Base-by-base conservation (phyloP, 495 filamentous ascomycete genomes). In the Aspergillus avenaceus region DNA sequence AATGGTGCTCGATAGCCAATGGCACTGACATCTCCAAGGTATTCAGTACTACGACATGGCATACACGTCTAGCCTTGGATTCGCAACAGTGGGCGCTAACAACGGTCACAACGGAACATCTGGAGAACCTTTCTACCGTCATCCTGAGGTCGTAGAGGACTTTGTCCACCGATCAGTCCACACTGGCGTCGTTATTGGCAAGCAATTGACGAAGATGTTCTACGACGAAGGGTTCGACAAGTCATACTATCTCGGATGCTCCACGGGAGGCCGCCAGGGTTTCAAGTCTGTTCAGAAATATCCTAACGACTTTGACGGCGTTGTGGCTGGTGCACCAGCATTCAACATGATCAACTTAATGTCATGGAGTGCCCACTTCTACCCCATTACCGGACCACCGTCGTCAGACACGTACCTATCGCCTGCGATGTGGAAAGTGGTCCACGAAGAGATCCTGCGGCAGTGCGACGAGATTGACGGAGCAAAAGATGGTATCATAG, bases 401-500 rank as follows among this genome's bases (percentile, higher is more conserved):
- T 59, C 64, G 8, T 73, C 74, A 5, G 59, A 71, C 0, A 76
- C 72, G 13, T 81, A 79, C 43, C 76, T 89, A 4, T 61, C 76
- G 2, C 49, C 75, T 25, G 58, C 65, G 0, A 62, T 78, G 16
- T 82, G 84, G 61, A 59, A 65, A 0, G 60, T 73, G 5, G 76
- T 86, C 27, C 77, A 74, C 11, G 64, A 74, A 0, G 83, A 85
- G 53, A 73, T 87, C 21, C 27, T 86, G 8, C 71, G 73, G 0
- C 84, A 89, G 54, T 90, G 86, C 49, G 85, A 90, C 55, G 53
- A 45, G 4, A 64, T 80, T 16, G 86, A 89, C 59, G 85, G 85
- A 1, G 68, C 80, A 0, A 61, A 69, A 5, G 86, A 88, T 55
- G 79, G 75, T 24, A 83, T 88, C 57, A 81, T 90, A 53, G 82